A percentile compares a stretch with the other conserved stretches of the same genome.
These are phyloP conservation scores for Aspergillus heteromorphus DNA, from an alignment of 495 filamentous ascomycete species.

Conservation along the genomic window DNA sequence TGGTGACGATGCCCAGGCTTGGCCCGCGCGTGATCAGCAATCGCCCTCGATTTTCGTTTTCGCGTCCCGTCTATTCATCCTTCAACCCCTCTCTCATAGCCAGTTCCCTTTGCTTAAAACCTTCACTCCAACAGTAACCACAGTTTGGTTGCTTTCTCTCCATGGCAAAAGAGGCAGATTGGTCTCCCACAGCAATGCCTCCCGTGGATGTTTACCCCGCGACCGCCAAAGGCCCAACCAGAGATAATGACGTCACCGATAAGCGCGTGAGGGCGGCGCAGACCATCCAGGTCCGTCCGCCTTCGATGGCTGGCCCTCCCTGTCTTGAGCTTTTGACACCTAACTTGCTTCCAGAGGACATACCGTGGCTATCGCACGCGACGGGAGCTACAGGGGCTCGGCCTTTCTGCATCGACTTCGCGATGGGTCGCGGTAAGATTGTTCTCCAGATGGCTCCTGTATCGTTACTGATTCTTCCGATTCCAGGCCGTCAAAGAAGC, in stretches of 20 bases:
- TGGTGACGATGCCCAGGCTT: background rate
- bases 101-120: background rate
- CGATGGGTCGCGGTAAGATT: conserved; percentile 57
- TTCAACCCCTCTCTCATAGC: background rate
- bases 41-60: background rate
- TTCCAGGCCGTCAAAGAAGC: conserved; percentile 57
- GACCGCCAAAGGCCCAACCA: background rate
- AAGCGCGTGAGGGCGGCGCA: conserved; percentile 40
- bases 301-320: too few relatives aligned
- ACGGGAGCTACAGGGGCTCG: conserved; percentile 57
- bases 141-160: background rate
- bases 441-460: background rate
- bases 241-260: conserved; percentile 25
- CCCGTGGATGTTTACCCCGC: background rate
- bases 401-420: conserved; percentile 54
- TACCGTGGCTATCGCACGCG: conserved; percentile 69
- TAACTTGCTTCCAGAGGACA: conserved; percentile 42
- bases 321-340: background rate
- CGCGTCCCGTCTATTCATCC: background rate
- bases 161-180: background rate
- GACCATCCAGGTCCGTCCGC: conserved; percentile 41
- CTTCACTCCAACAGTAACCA: background rate
- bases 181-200: background rate
- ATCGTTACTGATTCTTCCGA: background rate
- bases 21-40: background rate